phyloP scores from a whole-genome alignment of 495 filamentous ascomycete species.

The Daldinia bambusicola region DNA sequence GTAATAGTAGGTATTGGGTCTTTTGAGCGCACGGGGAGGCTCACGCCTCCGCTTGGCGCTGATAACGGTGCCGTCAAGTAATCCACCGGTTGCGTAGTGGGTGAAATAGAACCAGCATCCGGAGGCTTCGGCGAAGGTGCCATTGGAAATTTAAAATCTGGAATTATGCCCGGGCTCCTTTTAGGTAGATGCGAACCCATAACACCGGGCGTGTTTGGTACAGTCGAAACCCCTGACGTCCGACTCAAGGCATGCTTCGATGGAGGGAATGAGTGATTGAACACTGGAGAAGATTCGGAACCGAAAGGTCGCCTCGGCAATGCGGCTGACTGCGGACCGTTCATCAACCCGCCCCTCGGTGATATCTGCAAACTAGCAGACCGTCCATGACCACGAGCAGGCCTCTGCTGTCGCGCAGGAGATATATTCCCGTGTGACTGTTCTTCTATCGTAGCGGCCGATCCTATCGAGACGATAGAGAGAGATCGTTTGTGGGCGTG shows the following conservation, averaged over 20 bases:
- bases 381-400: constrained; percentile 73
- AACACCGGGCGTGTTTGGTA: constrained; percentile 55
- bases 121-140: constrained; percentile 56
- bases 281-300: constrained; percentile 57
- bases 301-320: constrained; percentile 51
- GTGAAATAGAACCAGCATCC: constrained; percentile 15
- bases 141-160: constrained; percentile 77
- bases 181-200: constrained; percentile 46
- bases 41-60: constrained; percentile 44
- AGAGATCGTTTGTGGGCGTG: constrained; percentile 75
- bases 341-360: constrained; percentile 59
- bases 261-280: constrained; percentile 61
- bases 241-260: constrained; percentile 50
- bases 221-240: constrained; percentile 50
- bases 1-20: constrained; percentile 58
- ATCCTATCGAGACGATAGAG: constrained; percentile 93
- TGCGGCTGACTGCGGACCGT: constrained; percentile 53
- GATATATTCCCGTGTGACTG: constrained; percentile 41
- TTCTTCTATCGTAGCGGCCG: constrained; percentile 65
- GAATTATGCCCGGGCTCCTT: constrained; percentile 57
- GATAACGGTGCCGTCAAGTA: constrained; percentile 52
- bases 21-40: constrained; percentile 50
- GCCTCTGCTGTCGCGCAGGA: constrained; percentile 55
- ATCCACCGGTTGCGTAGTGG: constrained; percentile 43
- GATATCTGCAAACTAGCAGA: constrained; percentile 86